Conservation (phyloP, 2,329 filamentous ascomycete species). For the Aspergillus fischeri region DNA sequence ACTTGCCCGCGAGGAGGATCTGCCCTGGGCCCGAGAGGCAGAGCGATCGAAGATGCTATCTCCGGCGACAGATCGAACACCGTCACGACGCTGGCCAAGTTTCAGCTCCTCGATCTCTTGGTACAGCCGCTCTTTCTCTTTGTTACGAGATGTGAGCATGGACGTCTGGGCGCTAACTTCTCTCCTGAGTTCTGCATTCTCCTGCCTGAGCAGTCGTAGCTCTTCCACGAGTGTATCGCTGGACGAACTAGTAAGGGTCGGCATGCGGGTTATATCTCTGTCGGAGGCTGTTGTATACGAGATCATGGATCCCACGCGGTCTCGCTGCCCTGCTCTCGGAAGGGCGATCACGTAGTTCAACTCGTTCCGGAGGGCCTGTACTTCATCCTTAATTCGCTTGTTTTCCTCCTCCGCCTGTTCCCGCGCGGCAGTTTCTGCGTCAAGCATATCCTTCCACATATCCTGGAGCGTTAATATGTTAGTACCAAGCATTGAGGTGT, state of each 20-base stretch:
- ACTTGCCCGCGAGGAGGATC: constrained; percentile 71
- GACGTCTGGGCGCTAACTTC: constrained; percentile 95
- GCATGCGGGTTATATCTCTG: constrained; percentile 32
- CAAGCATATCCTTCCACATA: constrained; percentile 91
- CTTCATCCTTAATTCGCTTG: constrained; percentile 74
- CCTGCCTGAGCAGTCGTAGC: constrained; percentile 75
- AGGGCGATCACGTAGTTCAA: constrained; percentile 25
- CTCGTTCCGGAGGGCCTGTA: constrained; percentile 62
- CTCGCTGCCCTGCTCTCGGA: constrained; percentile 29
- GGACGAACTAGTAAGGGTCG: constrained; percentile 53
- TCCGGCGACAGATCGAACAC: constrained; percentile 58
- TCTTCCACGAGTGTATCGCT: constrained; percentile 76
- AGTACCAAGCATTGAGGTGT: constrained; percentile 6
- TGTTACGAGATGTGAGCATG: constrained; percentile 93
- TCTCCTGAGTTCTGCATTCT: constrained; percentile 86
- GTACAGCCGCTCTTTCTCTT: constrained; percentile 90
- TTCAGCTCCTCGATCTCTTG: constrained; percentile 98
- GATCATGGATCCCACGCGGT: constrained; percentile 33
- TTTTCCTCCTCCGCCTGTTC: constrained; percentile 92
- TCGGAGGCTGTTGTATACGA: constrained; percentile 37
- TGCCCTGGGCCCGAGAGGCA: constrained; percentile 73
- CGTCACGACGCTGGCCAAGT: constrained; percentile 71
- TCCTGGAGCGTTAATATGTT: constrained; percentile 48
- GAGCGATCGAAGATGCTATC: constrained; percentile 95
- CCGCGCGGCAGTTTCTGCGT: constrained; percentile 82